Evolutionary conservation across 2,329 filamentous ascomycete species (phyloP), one percentile per base, ranked within the genome.

Genomic region (Aspergillus sp.): DNA sequence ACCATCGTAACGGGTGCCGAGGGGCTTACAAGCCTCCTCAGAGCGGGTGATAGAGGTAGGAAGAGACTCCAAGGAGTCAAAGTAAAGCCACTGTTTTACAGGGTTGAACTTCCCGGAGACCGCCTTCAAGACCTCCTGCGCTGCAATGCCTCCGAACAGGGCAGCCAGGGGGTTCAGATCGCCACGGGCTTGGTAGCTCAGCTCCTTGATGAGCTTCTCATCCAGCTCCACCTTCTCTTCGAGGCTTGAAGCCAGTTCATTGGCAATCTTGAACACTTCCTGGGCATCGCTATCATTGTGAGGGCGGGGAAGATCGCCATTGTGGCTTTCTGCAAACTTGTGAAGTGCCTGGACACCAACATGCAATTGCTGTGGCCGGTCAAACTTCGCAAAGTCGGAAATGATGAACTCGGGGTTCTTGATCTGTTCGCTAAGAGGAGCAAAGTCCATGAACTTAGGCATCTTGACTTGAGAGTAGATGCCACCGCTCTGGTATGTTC

Each of bases 31-130:
- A 50, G 90, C 84, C 77, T 96, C 92, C 70, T 96, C 91, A 3
- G 89, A 92, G 66, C 95, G 89, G 65, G 85, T 82, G 48, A 84
- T 85, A 15, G 86, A 90, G 1, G 88, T 85, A 1, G 95, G 94
- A 2, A 99, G 84, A 9, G 95, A 97, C 78, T 99, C 95, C n/a
- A 99, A 82, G 1, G 95, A 97, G 78, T 99, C 95, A 70, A 97
- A 96, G 82, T 99, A 98, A 75, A 99, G 85, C 88, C 91, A 98
- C 76, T 99, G 95, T 68, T 90, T 85, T 66, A 98, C 89, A n/a
- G 95, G 95, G 70, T 92, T 87, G 81, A 99, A 99, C 79, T 99
- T 99, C 68, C 95, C 95, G 55, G 95, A 99, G 6, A 99, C 91
- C 17, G 94, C 92, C 80, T 99, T 99, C 63, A 99, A 85, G 21